A percentile compares a stretch with the other conserved stretches of the same genome.
Evolutionary conservation across 2,329 filamentous ascomycete genomes (phyloP).

Genomic region (Neocatenulostroma microsporum): DNA sequence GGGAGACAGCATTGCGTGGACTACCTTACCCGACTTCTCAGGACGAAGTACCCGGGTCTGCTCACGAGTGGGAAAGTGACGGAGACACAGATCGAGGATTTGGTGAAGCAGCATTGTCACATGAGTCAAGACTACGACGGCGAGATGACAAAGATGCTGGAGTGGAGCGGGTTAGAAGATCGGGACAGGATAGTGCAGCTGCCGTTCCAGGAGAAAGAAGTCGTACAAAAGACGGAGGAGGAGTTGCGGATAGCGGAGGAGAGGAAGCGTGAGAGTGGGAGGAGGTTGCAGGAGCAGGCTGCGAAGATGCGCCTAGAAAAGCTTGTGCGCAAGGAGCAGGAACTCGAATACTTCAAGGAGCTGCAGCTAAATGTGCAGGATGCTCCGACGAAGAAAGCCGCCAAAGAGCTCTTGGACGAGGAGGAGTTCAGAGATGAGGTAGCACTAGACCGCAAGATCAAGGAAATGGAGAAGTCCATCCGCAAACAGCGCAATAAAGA

Average conservation of each 20-base stretch:
- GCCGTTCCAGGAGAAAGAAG: constrained; percentile 82
- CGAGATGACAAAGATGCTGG: constrained; percentile 69
- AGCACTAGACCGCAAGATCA: constrained; percentile 74
- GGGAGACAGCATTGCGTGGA: constrained; percentile 84
- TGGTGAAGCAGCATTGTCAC: constrained; percentile 85
- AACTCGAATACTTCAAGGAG: constrained; percentile 87
- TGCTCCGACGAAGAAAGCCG: constrained; percentile 83
- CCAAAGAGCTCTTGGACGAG: constrained; percentile 68
- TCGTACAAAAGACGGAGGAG: constrained; percentile 88
- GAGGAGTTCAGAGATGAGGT: constrained; percentile 89
- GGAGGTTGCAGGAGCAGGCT: constrained; percentile 87
- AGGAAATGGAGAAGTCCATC: constrained; percentile 84
- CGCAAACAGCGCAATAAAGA: constrained; percentile 89
- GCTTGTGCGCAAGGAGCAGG: constrained; percentile 89
- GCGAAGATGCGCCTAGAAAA: constrained; percentile 96
- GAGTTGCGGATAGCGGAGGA: constrained; percentile 85
- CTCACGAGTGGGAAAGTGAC: constrained; percentile 61
- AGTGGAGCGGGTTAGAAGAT: constrained; percentile 88
- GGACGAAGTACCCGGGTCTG: constrained; percentile 85
- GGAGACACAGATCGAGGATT: constrained; percentile 75
- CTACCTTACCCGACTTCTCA: constrained; percentile 81
- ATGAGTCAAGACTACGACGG: constrained; percentile 74
- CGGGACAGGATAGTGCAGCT: constrained; percentile 85
- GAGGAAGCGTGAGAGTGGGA: constrained; percentile 87
- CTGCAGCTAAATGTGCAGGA: constrained; percentile 61